Evolutionary conservation across 805 yeast species (phyloP), one percentile per base, ranked within the genome.

Genomic region (Metschnikowia continentalis): DNA sequence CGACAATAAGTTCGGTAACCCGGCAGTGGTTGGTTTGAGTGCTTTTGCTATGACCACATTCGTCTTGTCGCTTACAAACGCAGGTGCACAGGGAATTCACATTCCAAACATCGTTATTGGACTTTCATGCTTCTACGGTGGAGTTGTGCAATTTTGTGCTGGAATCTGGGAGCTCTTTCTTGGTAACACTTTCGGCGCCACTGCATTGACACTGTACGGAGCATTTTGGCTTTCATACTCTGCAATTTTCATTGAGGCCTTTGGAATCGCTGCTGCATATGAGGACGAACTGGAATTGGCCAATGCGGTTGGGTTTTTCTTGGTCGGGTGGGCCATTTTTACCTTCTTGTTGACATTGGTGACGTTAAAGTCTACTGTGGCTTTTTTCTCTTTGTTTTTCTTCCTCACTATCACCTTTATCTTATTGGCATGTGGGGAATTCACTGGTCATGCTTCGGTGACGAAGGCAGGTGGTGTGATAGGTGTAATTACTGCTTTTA

Each of bases 321-420:
- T 82, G 23, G 62, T 81, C 2, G 87, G 86, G 5, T 83, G 88
- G 88, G 73, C 79, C 6, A 78, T 84, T 11, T 83, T 83, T 70
- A 76, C 87, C 11, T 81, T 80, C 56, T 67, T 83, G 67, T 72
- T 83, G 66, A 65, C 80, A 59, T 59, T 81, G 52, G 77, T 80
- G 56, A 79, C 88, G 3, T 67, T 75, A 60, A 79, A 77, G 61
- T 73, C 83, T 1, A 78, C 83, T 1, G 59, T 74, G 49, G 64
- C 75, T 7, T 75, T 84, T 65, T 77, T 80, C 59, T 58, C 72
- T 15, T 68, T 84, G 47, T 79, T 84, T 61, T 64, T 76, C 32
- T 69, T 79, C 52, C 69, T 84, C 51, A 81, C 77, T 61, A 43
- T 79, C 47, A 82, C 86, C 14, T 78, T 84, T 58, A 59, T 82